These are phyloP conservation scores for Pseudocohnilembus persalinus DNA, from an alignment of 169 alveolate species.

Conservation along the genomic window DNA sequence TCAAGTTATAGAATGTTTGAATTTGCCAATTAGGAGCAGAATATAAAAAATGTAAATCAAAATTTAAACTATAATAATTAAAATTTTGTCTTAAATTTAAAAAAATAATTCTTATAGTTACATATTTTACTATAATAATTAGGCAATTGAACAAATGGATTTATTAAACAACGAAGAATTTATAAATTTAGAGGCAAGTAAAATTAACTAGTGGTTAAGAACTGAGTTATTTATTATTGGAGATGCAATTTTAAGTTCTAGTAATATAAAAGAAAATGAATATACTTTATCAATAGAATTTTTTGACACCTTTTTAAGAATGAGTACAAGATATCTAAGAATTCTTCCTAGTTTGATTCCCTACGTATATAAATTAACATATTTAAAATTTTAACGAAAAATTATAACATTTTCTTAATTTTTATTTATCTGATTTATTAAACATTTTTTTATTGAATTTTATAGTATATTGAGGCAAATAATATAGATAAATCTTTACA, in stretches of 20 bases:
- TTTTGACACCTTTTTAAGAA: background rate
- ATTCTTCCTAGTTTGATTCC: background rate
- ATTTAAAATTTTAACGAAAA: no score
- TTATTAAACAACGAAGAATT: no score
- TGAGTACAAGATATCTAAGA: background rate
- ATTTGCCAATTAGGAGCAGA: no score
- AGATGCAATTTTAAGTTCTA: background rate
- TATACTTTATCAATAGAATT: background rate
- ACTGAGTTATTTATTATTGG: background rate
- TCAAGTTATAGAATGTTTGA: no score
- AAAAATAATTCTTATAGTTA: background rate
- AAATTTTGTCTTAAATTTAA: background rate
- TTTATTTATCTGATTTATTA: no score
- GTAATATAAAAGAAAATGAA: background rate
- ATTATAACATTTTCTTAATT: no score
- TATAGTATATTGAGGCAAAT: background rate
- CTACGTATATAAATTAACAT: background rate
- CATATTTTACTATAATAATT: no score
- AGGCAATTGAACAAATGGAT: background rate
- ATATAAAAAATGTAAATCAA: no score
- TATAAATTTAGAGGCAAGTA: background rate
- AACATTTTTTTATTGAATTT: no score
- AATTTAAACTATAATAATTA: no score
- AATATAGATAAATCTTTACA: background rate
- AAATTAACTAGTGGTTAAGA: background rate